Base-by-base conservation (phyloP, 768 basidiomycete genomes). In the Amanita rimosa region DNA sequence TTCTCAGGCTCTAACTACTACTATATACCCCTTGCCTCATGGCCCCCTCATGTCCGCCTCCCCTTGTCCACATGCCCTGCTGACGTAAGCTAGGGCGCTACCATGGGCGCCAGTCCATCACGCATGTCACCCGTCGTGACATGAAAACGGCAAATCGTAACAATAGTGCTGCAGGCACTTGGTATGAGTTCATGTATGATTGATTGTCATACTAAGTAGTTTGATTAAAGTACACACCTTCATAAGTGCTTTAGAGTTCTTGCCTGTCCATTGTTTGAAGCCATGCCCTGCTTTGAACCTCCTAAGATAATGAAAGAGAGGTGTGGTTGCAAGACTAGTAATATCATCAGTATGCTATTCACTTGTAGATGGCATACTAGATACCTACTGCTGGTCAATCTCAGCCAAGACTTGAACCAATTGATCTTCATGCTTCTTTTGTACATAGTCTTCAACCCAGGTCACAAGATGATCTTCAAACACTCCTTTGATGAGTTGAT, bases 221-320 rank as follows among this genome's bases (percentile, higher is more conserved):
- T 26, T 26, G 26, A 26, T 26, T 26, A 3, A 26, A 26, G 26
- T 6, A 26, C 54, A 59, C 3, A 66, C 64, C 61, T 69, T 70
- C 64, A 69, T 69, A 2, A 69, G 46, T 0, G 58, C 64, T 31
- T 69, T 69, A 1, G 62, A 68, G 16, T 69, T 60, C 21, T 69
- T 51, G 2, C 68, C 60, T 0, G 65, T 70, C 68, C 68, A 70
- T 33, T 69, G 68, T 16, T 64, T 62, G 45, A 67, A 68, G 13
- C 4, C 68, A 0, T 48, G 45, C 1, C 67, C 65, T 35, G 67
- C 52, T 16, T 37, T 37, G 17, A 37, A 37, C 36, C 36, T 14
- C n/a, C 36, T 14, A 7, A 37, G n/a, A 17, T 17, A 1, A 37
- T 61, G n/a, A 27, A 65, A 69, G 0, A 55, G 43, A 1, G 58